phyloP scores from a whole-genome alignment of 225 moss, liverwort and hornwort species.

The Takakia lepidozioides region DNA sequence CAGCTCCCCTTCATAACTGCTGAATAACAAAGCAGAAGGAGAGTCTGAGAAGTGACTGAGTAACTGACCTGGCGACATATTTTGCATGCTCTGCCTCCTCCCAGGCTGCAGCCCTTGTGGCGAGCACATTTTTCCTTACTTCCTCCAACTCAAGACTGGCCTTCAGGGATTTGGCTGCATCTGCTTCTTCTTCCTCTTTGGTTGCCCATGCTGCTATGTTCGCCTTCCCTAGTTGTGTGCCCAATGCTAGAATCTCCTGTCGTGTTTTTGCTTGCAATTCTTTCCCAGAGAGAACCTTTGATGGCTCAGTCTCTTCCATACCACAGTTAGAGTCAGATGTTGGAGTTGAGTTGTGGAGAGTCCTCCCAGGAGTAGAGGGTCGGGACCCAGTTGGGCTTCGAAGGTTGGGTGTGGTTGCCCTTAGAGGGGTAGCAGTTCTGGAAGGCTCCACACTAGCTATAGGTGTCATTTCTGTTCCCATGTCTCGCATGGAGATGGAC shows the following conservation, averaged over 20 bases:
- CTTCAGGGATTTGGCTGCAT: conserved; percentile 17
- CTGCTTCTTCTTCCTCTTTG: conserved; percentile 39
- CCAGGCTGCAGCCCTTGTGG: conserved; percentile 61
- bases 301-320: conserved; percentile 11
- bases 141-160: conserved; percentile 42
- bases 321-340: conserved; percentile 8
- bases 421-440: conserved; percentile 61
- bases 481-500: conserved; percentile 40
- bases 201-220: conserved; percentile 85
- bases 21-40: too few relatives aligned
- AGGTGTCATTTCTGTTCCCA: conserved; percentile 89
- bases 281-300: conserved; percentile 40
- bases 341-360: conserved; percentile 14
- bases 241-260: conserved; percentile 75
- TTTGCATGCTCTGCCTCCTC: conserved; percentile 73
- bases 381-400: conserved; percentile 35
- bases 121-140: conserved; percentile 38
- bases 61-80: conserved; percentile 57
- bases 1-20: too few relatives aligned
- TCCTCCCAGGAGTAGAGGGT: conserved; percentile 29
- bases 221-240: conserved; percentile 82
- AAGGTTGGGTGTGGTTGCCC: conserved; percentile 32
- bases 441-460: conserved; percentile 63
- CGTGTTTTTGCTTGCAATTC: conserved; percentile 73
- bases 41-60: too few relatives aligned